These are phyloP conservation scores for Aureobasidium sp. DNA, from an alignment of 2,329 filamentous ascomycete genomes.

Conservation along the genomic window DNA sequence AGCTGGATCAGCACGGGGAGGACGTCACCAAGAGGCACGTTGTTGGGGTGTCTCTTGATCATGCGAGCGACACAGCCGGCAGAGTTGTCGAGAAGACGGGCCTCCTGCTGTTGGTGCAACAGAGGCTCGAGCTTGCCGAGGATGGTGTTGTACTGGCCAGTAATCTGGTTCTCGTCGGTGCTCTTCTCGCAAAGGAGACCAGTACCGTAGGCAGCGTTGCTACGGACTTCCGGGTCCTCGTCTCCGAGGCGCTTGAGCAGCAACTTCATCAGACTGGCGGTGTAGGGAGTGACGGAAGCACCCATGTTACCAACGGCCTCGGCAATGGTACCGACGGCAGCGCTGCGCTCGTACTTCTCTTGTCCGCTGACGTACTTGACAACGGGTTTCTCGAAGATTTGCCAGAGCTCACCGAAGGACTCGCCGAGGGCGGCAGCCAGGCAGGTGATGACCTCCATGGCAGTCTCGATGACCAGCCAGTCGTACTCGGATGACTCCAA, in stretches of 20 bases:
- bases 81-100: slow-evolving; percentile 84
- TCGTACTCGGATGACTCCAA: slow-evolving; percentile 89
- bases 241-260: slow-evolving; percentile 82
- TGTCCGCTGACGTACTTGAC: slow-evolving; percentile 81
- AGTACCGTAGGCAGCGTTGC: slow-evolving; percentile 87
- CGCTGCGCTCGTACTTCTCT: slow-evolving; percentile 80
- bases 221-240: slow-evolving; percentile 85
- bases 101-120: slow-evolving; percentile 63
- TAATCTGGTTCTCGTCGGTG: slow-evolving; percentile 63
- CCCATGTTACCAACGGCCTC: slow-evolving; percentile 86
- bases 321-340: slow-evolving; percentile 84
- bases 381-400: slow-evolving; percentile 88
- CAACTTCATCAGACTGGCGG: slow-evolving; percentile 66
- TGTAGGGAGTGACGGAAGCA: slow-evolving; percentile 72
- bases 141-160: slow-evolving; percentile 69
- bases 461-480: slow-evolving; percentile 93
- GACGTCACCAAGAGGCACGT: slow-evolving; percentile 71
- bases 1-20: slow-evolving; percentile 72
- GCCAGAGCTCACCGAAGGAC: slow-evolving; percentile 83
- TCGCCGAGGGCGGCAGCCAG: slow-evolving; percentile 74
- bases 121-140: slow-evolving; percentile 81
- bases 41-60: slow-evolving; percentile 82
- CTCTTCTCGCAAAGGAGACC: slow-evolving; percentile 81
- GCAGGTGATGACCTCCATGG: slow-evolving; percentile 81
- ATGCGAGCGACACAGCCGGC: slow-evolving; percentile 86